Evolutionary conservation across 148 eudicot genomes (phyloP).

Genomic region (Agrostemma githago): DNA sequence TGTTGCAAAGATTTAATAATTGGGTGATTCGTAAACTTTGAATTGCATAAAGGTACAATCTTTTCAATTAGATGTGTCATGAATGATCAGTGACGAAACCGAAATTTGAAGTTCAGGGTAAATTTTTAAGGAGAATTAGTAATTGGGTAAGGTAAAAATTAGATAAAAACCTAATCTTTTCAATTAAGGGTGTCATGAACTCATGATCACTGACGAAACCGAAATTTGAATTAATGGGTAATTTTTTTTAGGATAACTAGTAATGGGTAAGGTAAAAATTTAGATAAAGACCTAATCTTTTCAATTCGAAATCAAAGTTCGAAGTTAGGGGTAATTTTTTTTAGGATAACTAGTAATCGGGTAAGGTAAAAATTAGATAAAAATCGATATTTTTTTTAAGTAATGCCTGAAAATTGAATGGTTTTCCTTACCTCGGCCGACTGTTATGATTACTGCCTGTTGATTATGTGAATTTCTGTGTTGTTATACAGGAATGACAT

Average conservation of each 20-base stretch:
- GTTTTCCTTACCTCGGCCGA: too few relatives aligned
- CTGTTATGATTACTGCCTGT: background rate
- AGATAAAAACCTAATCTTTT: too few relatives aligned
- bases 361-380: background rate
- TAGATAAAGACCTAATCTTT: too few relatives aligned
- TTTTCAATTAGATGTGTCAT: background rate
- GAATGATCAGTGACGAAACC: background rate
- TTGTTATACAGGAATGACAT: conserved; percentile 38
- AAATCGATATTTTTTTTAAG: background rate
- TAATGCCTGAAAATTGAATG: too few relatives aligned
- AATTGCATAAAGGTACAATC: background rate
- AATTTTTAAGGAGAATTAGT: background rate
- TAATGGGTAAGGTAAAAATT: background rate
- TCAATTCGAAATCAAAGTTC: too few relatives aligned
- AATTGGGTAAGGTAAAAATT: too few relatives aligned
- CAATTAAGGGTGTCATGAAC: too few relatives aligned
- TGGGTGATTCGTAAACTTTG: background rate
- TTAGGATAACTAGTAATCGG: background rate
- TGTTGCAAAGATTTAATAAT: background rate
- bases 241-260: too few relatives aligned
- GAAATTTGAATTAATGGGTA: too few relatives aligned
- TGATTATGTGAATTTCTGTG: conserved; percentile 6
- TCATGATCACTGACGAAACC: too few relatives aligned
- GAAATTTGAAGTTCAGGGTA: background rate
- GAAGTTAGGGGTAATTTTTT: too few relatives aligned